A percentile compares a stretch with the other conserved stretches of the same genome.
Evolutionary conservation across 75 land plant species (phyloP).

Genomic region (Selaginella tamariscina): DNA sequence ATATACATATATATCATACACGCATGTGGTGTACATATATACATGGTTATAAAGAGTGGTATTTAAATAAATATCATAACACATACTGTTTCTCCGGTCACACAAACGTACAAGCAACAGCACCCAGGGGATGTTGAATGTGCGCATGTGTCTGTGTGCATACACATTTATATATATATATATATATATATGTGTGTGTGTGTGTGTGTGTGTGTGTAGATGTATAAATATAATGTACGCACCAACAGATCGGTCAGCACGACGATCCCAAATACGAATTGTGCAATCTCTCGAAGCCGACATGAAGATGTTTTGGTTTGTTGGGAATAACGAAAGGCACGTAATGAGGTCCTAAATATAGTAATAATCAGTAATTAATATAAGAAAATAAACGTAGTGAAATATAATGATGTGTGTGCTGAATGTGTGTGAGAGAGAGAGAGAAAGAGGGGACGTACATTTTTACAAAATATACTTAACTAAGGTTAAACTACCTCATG

Average conservation of each 20-base stretch:
- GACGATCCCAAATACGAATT: slow-evolving; percentile 26
- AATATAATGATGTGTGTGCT: too few relatives aligned
- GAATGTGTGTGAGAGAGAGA: neutral
- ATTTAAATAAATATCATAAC: too few relatives aligned
- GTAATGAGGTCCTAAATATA: slow-evolving; percentile 20
- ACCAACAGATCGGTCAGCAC: slow-evolving; percentile 23
- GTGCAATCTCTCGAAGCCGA: slow-evolving; percentile 24
- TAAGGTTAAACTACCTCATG: slow-evolving; percentile 16
- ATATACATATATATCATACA: too few relatives aligned
- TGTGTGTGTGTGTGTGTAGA: too few relatives aligned
- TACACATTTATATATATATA: too few relatives aligned
- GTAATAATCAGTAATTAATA: neutral
- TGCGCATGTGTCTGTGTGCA: too few relatives aligned
- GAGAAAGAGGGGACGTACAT: neutral
- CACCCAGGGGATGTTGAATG: too few relatives aligned
- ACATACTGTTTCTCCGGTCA: too few relatives aligned
- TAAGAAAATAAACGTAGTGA: neutral
- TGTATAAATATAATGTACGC: slow-evolving; percentile 2
- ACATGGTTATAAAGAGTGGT: too few relatives aligned
- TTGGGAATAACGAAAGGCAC: slow-evolving; percentile 21
- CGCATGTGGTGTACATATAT: too few relatives aligned
- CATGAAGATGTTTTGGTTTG: slow-evolving; percentile 23
- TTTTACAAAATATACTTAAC: neutral
- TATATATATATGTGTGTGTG: too few relatives aligned
- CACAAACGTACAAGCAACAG: too few relatives aligned